These are phyloP conservation scores for Amanita brunnescens DNA, from an alignment of 768 basidiomycete species.

Conservation along the genomic window DNA sequence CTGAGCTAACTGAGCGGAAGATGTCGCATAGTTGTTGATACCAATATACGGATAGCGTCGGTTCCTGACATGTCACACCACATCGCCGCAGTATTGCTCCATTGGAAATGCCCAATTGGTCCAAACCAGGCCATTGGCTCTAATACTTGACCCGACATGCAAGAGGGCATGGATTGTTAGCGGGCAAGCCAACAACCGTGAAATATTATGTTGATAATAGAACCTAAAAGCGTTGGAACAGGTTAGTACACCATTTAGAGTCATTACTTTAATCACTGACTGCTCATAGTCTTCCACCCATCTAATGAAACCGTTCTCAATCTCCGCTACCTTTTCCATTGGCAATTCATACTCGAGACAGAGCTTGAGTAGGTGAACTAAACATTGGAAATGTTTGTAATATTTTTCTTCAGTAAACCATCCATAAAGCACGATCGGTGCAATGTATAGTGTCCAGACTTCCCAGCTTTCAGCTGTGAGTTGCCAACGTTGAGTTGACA, in stretches of 20 bases:
- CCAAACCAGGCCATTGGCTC: slow-evolving; percentile 26
- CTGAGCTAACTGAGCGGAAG: slow-evolving; percentile 13
- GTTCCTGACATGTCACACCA: slow-evolving; percentile 20
- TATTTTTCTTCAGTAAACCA: slow-evolving; percentile 18
- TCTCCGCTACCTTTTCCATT: slow-evolving; percentile 9
- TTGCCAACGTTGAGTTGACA: slow-evolving; percentile 12
- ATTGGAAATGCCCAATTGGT: slow-evolving; percentile 31
- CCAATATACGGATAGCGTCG: slow-evolving; percentile 15
- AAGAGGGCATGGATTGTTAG: slow-evolving; percentile 27
- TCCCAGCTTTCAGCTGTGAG: slow-evolving; percentile 23
- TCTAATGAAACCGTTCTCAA: slow-evolving; percentile 16
- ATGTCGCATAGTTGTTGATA: slow-evolving; percentile 3
- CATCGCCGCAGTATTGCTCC: slow-evolving; percentile 25
- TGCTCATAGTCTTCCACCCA: slow-evolving; percentile 26
- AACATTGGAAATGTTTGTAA: slow-evolving; percentile 25
- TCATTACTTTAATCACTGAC: slow-evolving; percentile 10
- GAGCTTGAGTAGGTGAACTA: slow-evolving; percentile 19
- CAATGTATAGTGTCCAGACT: slow-evolving; percentile 23
- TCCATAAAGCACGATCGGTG: slow-evolving; percentile 19
- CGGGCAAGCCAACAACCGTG: slow-evolving; percentile 19
- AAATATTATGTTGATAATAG: slow-evolving; percentile 21
- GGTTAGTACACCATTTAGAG: background rate
- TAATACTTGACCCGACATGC: slow-evolving; percentile 26
- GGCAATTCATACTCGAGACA: slow-evolving; percentile 24
- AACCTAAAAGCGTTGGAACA: slow-evolving; percentile 13